Conservation (phyloP, 306 rosid genomes). For the Gynostemma pentaphyllum region DNA sequence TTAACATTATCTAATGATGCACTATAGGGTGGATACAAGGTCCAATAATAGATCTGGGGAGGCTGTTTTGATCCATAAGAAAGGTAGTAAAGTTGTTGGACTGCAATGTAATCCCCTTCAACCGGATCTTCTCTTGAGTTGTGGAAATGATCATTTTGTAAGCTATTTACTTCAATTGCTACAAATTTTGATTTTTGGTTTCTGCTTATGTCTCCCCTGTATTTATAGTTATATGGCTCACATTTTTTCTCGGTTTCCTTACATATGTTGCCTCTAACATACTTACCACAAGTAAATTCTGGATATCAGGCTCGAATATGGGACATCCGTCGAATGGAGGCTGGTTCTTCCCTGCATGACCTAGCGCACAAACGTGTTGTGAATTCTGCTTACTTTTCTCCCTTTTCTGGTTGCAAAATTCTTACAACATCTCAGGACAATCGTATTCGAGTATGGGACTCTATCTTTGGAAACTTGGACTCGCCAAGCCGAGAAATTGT, state of each 20-base stretch:
- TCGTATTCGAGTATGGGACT: conserved; percentile 90
- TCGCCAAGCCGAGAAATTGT: conserved; percentile 95
- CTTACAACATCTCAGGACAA: conserved; percentile 86
- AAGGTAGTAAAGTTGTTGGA: conserved; percentile 75
- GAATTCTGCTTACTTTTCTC: conserved; percentile 87
- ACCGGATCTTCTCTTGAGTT: conserved; percentile 82
- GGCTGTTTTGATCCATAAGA: conserved; percentile 79
- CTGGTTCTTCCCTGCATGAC: conserved; percentile 43
- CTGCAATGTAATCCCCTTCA: conserved; percentile 89
- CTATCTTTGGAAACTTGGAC: conserved; percentile 66
- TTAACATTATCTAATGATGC: neutral
- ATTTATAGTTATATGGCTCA: neutral
- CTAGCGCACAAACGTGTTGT: conserved; percentile 79
- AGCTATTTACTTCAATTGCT: conserved; percentile 18
- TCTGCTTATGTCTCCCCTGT: neutral
- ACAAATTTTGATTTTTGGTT: neutral
- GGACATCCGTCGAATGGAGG: conserved; percentile 71
- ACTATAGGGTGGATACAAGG: conserved; percentile 65
- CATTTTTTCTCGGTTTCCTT: neutral
- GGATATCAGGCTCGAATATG: conserved; percentile 75
- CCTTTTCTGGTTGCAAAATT: conserved; percentile 65
- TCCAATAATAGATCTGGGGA: conserved; percentile 45
- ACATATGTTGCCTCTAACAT: neutral
- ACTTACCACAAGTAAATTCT: conserved; percentile 9
- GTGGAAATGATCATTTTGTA: conserved; percentile 94